Evolutionary conservation across 176 grass and related monocot species (phyloP).

Genomic region (Aegilops sharonensis): DNA sequence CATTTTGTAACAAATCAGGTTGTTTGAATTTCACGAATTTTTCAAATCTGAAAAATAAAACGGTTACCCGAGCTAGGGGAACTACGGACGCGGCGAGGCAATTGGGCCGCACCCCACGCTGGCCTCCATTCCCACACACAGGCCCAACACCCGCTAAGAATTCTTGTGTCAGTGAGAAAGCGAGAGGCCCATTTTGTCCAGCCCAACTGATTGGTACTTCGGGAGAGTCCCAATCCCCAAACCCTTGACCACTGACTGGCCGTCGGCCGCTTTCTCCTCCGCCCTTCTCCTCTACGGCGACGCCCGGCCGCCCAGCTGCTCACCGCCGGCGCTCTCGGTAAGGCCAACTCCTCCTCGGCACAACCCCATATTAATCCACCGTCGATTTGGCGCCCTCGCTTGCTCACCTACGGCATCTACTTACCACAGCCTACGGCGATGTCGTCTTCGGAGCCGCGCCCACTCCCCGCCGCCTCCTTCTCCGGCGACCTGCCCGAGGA

Average conservation of each 20-base stretch:
- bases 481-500: not conserved
- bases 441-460: not conserved
- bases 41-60: too few species aligned
- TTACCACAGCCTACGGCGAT: not conserved
- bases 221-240: not conserved
- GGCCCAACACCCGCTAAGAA: too few species aligned
- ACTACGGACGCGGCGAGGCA: too few species aligned
- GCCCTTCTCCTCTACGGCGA: not conserved
- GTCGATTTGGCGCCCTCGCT: not conserved
- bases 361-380: accelerated
- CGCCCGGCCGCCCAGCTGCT: not conserved
- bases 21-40: too few species aligned
- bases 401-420: not conserved
- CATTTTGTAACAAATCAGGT: too few species aligned
- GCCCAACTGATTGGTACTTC: too few species aligned
- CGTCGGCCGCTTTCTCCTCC: too few species aligned
- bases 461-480: not conserved
- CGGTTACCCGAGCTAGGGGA: too few species aligned
- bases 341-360: not conserved
- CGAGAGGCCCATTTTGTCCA: too few species aligned
- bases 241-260: not conserved
- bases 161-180: too few species aligned
- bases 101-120: too few species aligned
- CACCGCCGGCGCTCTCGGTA: not conserved
- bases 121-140: too few species aligned